phyloP scores from a whole-genome alignment of 2,329 filamentous ascomycete genomes.

The Colletotrichum orbiculare region DNA sequence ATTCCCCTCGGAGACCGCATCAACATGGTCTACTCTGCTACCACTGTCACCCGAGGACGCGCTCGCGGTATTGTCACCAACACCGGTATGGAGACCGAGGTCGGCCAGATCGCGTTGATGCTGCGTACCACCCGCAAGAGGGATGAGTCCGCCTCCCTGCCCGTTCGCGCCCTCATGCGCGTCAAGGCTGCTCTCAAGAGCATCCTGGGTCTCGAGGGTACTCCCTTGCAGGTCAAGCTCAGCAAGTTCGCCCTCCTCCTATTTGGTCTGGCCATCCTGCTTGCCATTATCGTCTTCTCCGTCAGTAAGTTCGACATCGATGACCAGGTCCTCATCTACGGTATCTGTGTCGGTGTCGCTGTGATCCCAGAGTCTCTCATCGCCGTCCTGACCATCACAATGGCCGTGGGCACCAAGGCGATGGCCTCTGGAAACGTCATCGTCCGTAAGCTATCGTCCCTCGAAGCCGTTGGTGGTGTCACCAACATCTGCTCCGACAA shows the following conservation, averaged over 20 bases:
- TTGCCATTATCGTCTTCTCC: constrained; percentile 71
- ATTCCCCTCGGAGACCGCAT: constrained; percentile 75
- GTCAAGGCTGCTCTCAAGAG: constrained; percentile 54
- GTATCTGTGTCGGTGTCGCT: constrained; percentile 70
- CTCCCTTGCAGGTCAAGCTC: constrained; percentile 85
- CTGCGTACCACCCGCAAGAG: constrained; percentile 69
- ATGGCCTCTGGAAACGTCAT: constrained; percentile 75
- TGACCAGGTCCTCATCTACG: constrained; percentile 70
- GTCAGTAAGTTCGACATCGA: constrained; percentile 64
- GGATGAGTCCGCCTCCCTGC: constrained; percentile 52
- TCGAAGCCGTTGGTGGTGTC: constrained; percentile 76
- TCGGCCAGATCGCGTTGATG: constrained; percentile 79
- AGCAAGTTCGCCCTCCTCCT: constrained; percentile 86
- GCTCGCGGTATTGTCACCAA: constrained; percentile 75
- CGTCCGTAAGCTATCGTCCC: constrained; percentile 71
- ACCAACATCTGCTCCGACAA: constrained; percentile 79
- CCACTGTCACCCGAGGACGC: constrained; percentile 77
- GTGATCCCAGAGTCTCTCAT: constrained; percentile 76
- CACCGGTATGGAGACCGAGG: constrained; percentile 80
- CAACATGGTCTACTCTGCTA: constrained; percentile 78
- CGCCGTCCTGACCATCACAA: constrained; percentile 77
- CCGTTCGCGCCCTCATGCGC: constrained; percentile 57
- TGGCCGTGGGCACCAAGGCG: constrained; percentile 73
- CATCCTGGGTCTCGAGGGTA: constrained; percentile 77
- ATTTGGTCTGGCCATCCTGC: constrained; percentile 75